A percentile compares a stretch with the other conserved stretches of the same genome.
Evolutionary conservation across 495 filamentous ascomycete species (phyloP).

Genomic region (Lindgomyces ingoldianus): DNA sequence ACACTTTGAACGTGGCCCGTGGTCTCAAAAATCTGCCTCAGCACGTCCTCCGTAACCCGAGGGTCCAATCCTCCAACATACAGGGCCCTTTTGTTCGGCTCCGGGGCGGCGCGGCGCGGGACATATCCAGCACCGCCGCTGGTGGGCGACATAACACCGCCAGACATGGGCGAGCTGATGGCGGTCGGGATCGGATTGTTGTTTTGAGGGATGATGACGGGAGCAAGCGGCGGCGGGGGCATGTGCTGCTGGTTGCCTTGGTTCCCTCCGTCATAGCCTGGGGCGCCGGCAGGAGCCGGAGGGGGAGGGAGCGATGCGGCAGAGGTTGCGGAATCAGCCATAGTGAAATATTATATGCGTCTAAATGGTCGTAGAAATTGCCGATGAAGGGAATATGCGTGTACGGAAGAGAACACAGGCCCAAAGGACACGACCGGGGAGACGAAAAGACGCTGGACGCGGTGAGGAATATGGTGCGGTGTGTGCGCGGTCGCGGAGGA

Average conservation of each 20-base stretch:
- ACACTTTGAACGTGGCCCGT: conserved; percentile 97
- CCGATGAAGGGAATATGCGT: conserved; percentile 5
- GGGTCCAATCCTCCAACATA: conserved; percentile 97
- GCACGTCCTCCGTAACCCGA: conserved; percentile 91
- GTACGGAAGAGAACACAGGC: not conserved
- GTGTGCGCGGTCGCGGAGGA: conserved; percentile 2
- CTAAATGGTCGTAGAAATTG: conserved; percentile 8
- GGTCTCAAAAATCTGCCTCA: conserved; percentile 98
- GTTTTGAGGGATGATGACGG: conserved; percentile 91
- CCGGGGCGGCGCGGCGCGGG: conserved; percentile 82
- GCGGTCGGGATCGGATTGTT: conserved; percentile 94
- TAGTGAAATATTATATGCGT: conserved; percentile 10
- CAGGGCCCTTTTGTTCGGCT: conserved; percentile 96
- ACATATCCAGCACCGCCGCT: conserved; percentile 30
- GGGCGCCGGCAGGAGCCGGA: conserved; percentile 38
- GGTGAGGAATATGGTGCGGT: not conserved
- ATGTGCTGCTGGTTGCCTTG: conserved; percentile 62
- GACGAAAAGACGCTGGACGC: not conserved
- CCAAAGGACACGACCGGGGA: conserved; percentile 3
- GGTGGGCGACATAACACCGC: conserved; percentile 72
- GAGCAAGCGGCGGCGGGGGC: conserved; percentile 88
- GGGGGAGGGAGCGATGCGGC: conserved; percentile 37
- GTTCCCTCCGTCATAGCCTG: conserved; percentile 41
- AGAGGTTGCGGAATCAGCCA: conserved; percentile 32
- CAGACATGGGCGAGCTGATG: conserved; percentile 56